Percentiles rank a stretch among this genome's conserved stretches.
These are phyloP conservation scores for Podospora pseudopauciseta DNA, from an alignment of 495 filamentous ascomycete species.

Conservation along the genomic window DNA sequence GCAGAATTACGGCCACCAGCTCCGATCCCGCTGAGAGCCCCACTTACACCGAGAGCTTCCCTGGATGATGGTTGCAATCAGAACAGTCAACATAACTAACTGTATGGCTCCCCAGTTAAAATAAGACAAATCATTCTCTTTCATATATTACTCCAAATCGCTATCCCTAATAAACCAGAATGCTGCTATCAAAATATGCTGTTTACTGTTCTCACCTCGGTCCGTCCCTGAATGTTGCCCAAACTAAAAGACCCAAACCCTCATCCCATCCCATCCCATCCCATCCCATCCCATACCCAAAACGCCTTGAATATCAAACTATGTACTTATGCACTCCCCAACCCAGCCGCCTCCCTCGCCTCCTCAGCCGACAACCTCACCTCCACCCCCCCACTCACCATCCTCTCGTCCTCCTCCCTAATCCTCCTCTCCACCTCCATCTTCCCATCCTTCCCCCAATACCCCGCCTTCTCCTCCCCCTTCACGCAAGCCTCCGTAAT, in stretches of 20 bases:
- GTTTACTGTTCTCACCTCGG: too few species aligned
- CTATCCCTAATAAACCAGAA: too few species aligned
- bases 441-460: constrained; percentile 50
- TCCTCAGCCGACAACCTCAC: constrained; percentile 31
- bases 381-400: constrained; percentile 3
- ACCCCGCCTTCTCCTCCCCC: constrained; percentile 53
- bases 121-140: too few species aligned
- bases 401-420: constrained; percentile 48
- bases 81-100: too few species aligned
- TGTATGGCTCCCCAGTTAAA: too few species aligned
- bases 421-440: constrained; percentile 53
- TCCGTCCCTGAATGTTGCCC: too few species aligned
- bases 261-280: background rate
- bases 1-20: constrained; percentile 11
- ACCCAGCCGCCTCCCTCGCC: constrained; percentile 40
- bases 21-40: constrained; percentile 30
- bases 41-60: background rate
- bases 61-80: constrained; percentile 22
- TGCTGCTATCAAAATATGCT: too few species aligned
- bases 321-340: constrained; percentile 40
- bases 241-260: too few species aligned
- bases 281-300: background rate
- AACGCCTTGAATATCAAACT: background rate
- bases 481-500: constrained; percentile 72
- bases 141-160: too few species aligned